These are phyloP conservation scores for Colletotrichum sp. DNA, from an alignment of 2,329 filamentous ascomycete genomes.

Conservation along the genomic window DNA sequence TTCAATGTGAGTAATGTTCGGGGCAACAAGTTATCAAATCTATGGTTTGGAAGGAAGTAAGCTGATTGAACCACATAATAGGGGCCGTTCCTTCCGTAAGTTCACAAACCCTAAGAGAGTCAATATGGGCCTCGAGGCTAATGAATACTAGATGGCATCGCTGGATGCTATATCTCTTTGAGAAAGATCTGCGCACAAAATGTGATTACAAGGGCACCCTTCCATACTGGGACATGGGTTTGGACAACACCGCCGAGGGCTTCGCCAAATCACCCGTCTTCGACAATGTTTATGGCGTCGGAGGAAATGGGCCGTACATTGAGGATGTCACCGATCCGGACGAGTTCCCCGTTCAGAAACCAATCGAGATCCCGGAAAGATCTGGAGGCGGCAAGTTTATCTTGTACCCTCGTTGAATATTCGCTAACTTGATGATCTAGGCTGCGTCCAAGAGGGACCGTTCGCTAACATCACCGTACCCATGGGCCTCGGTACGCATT, in stretches of 20 bases:
- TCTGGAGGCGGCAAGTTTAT: not conserved
- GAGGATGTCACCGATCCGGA: not conserved
- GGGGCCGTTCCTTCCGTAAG: not conserved
- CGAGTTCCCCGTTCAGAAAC: not conserved
- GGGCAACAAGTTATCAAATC: not conserved
- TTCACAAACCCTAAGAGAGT: not conserved
- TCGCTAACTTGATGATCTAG: not conserved
- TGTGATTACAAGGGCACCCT: constrained; percentile 28
- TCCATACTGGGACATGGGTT: not conserved
- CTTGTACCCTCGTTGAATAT: accelerated
- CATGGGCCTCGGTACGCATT: not conserved
- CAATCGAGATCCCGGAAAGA: not conserved
- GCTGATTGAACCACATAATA: not conserved
- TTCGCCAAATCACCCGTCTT: constrained; percentile 21
- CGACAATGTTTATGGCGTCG: constrained; percentile 13
- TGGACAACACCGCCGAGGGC: not conserved
- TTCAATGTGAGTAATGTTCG: not conserved
- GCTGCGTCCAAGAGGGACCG: constrained; percentile 2
- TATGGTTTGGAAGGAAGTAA: accelerated
- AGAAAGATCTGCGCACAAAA: constrained; percentile 24
- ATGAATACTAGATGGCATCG: not conserved
- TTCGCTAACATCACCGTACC: constrained; percentile 1
- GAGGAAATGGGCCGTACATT: constrained; percentile 17
- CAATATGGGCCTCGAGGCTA: not conserved
- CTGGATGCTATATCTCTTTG: not conserved